Percentiles rank a stretch among this genome's conserved stretches.
Conservation (phyloP, 768 basidiomycete genomes). For the Plicaturopsis crispa region DNA sequence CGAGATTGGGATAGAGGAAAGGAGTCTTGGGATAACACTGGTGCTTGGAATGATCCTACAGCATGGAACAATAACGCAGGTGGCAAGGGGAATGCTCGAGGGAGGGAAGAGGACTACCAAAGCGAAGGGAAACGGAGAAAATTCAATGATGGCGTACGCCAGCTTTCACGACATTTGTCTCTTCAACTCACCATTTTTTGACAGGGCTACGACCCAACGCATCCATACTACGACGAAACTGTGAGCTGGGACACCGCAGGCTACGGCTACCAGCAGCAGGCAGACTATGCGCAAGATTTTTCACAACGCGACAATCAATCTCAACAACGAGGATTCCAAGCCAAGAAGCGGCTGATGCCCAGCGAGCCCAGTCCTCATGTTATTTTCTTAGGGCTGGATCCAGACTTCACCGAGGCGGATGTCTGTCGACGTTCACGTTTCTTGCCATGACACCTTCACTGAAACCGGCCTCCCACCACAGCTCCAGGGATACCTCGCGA, state of each 20-base stretch:
- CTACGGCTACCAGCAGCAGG: slow-evolving; percentile 4
- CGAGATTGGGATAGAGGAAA: slow-evolving; percentile 88
- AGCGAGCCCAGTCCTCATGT: slow-evolving; percentile 89
- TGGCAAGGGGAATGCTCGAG: slow-evolving; percentile 34
- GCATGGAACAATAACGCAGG: slow-evolving; percentile 38
- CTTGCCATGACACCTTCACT: slow-evolving; percentile 18
- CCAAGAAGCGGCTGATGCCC: slow-evolving; percentile 73
- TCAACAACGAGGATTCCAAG: slow-evolving; percentile 27
- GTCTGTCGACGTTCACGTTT: slow-evolving; percentile 47
- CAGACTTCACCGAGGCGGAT: slow-evolving; percentile 89
- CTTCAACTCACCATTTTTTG: slow-evolving; percentile 6
- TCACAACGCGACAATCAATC: slow-evolving; percentile 45
- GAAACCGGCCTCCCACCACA: slow-evolving; percentile 24
- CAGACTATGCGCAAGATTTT: slow-evolving; percentile 33
- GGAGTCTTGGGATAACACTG: slow-evolving; percentile 19
- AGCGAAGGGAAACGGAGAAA: slow-evolving; percentile 74
- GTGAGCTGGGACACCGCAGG: slow-evolving; percentile 18
- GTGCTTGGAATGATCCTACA: background rate
- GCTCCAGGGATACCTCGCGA: slow-evolving; percentile 74
- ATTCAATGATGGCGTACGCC: slow-evolving; percentile 65
- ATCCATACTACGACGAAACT: slow-evolving; percentile 39
- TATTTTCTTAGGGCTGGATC: slow-evolving; percentile 91
- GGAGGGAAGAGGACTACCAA: slow-evolving; percentile 63
- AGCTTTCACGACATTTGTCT: slow-evolving; percentile 2
- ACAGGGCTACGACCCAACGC: slow-evolving; percentile 45